Evolutionary conservation across 805 yeast genomes (phyloP), one percentile per base, ranked within the genome.

Genomic region (Yarrowia keelungensis): DNA sequence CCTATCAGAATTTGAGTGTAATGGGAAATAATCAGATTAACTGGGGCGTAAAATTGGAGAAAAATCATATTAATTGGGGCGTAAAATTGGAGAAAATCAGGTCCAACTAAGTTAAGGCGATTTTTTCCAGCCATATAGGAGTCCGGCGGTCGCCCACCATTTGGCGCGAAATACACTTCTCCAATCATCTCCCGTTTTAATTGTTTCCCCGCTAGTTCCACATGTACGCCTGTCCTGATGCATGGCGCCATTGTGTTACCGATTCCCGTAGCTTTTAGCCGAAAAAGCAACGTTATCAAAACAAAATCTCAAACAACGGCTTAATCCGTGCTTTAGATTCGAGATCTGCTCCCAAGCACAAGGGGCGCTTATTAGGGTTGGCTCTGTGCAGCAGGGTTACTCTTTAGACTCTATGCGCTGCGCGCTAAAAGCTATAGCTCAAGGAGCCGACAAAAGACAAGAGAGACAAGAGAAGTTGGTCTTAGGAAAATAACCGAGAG

Each of bases 301-400:
- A 53, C 36, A 38, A 53, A 53, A 53, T 53, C 59, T 53, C 59
- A 53, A 53, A 53, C 59, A 53, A 53, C 45, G 45, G 59, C 59
- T 38, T 22, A 53, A 53, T 53, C 32, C 32, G 59, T n/a, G 59
- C 45, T 38, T 53, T 11, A 39, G 45, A 19, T 53, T 53, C 10
- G 45, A 53, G 59, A 53, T 53, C 59, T 53, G 45, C 59, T 32
- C 14, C 19, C 5, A 8, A 19, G 10, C 19, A 53, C 45, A 53
- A 53, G 35, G 35, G 22, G 7, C 43, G 19, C 54, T 4, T 9
- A n/a, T 51, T 36, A 14, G 10, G 54, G 54, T 49, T 49, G 54
- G 19, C 9, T 15, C 1, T 32, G 19, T 12, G 26, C 56, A n/a
- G 26, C 38, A 19, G 19, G 19, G 56, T 51, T 51, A n/a, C 12